A percentile compares a stretch with the other conserved stretches of the same genome.
These are phyloP conservation scores for Mentha longifolia DNA, from an alignment of 257 asterid genomes.

Conservation along the genomic window DNA sequence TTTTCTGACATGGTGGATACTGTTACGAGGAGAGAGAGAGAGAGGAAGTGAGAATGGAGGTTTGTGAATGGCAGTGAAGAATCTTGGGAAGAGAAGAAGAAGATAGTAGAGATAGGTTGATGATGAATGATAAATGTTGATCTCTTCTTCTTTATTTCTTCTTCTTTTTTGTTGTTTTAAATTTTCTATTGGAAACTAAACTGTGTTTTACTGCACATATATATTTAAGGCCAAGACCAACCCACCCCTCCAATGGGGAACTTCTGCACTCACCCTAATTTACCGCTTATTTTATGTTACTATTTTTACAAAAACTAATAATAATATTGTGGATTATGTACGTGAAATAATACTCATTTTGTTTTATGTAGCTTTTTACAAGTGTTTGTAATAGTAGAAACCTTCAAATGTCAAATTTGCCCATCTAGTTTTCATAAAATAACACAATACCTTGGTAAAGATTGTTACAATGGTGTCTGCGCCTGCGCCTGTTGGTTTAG, in stretches of 20 bases:
- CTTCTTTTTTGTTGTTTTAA: background rate
- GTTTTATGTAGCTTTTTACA: too few relatives aligned
- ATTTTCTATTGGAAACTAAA: constrained; percentile 29
- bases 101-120: constrained; percentile 36
- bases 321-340: too few relatives aligned
- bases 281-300: constrained; percentile 6
- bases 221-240: constrained; percentile 19
- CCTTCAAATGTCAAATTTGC: too few relatives aligned
- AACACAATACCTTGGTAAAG: too few relatives aligned
- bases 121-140: background rate
- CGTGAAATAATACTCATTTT: too few relatives aligned
- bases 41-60: constrained; percentile 1
- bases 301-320: too few relatives aligned
- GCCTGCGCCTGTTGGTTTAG: too few relatives aligned
- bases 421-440: too few relatives aligned
- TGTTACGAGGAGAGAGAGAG: constrained; percentile 31
- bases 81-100: constrained; percentile 35
- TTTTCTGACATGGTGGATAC: constrained; percentile 42
- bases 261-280: constrained; percentile 25
- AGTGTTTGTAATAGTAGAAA: too few relatives aligned
- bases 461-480: too few relatives aligned
- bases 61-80: constrained; percentile 36
- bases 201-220: constrained; percentile 28
- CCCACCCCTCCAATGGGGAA: background rate
- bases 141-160: background rate